A percentile compares a stretch with the other conserved stretches of the same genome.
phyloP scores from a whole-genome alignment of 2,329 filamentous ascomycete species.

The Sporothrix protearum region DNA sequence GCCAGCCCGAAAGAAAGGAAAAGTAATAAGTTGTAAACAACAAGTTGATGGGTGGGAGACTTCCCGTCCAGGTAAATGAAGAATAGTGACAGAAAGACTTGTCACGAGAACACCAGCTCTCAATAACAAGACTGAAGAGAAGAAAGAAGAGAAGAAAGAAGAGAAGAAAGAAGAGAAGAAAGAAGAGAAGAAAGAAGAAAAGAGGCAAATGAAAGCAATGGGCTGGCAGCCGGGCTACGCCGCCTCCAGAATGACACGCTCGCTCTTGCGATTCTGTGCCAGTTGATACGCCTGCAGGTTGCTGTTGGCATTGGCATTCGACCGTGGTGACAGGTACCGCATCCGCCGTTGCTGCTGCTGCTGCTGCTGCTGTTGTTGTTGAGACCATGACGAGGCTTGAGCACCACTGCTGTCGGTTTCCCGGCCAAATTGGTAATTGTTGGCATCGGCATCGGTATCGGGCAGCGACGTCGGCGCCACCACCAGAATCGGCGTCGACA shows the following conservation, averaged over 20 bases:
- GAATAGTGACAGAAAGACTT: not conserved
- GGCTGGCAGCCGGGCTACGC: conserved; percentile 30
- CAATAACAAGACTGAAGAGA: not conserved
- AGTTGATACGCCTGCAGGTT: conserved; percentile 30
- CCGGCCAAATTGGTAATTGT: conserved; percentile 6
- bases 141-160: not conserved
- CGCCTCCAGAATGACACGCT: conserved; percentile 51
- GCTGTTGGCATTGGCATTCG: conserved; percentile 7
- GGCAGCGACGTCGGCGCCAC: conserved; percentile 30
- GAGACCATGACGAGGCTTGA: conserved; percentile 12
- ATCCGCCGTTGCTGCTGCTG: conserved; percentile 12
- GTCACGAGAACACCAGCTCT: not conserved
- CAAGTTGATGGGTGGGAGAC: too few species aligned
- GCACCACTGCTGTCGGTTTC: not conserved
- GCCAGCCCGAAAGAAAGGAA: not conserved
- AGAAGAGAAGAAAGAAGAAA: not conserved
- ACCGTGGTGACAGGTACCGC: conserved; percentile 30
- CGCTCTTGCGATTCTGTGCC: conserved; percentile 49
- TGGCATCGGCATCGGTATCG: conserved; percentile 26
- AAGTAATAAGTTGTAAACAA: not conserved
- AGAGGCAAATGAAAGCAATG: conserved; percentile 10
- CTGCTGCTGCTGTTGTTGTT: not conserved
- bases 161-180: not conserved
- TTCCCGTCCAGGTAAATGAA: not conserved
- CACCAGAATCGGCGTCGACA: conserved; percentile 47